Evolutionary conservation across 2,329 filamentous ascomycete species (phyloP).

Genomic region (Rhinocladiella mackenziei): DNA sequence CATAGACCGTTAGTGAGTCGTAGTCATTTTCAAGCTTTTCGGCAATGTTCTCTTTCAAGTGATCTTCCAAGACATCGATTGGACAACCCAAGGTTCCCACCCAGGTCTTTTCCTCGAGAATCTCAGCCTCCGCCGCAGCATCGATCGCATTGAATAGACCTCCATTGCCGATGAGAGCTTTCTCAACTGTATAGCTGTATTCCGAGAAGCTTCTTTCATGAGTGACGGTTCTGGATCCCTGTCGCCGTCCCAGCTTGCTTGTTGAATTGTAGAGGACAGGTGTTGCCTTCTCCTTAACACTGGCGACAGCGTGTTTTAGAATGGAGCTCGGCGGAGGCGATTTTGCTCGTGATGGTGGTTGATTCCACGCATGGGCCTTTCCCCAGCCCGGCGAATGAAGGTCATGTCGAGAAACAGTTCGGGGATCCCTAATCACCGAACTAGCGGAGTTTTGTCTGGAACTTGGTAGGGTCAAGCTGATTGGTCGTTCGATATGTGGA

Average conservation of each 20-base stretch:
- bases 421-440: conserved; percentile 37
- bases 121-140: conserved; percentile 66
- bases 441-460: conserved; percentile 48
- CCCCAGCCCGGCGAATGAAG: conserved; percentile 76
- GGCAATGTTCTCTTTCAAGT: conserved; percentile 77
- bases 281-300: conserved; percentile 17
- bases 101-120: conserved; percentile 74
- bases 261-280: conserved; percentile 8
- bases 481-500: conserved; percentile 21
- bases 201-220: conserved; percentile 68
- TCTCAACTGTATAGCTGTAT: conserved; percentile 78
- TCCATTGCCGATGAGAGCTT: conserved; percentile 86
- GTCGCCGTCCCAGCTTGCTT: conserved; percentile 6
- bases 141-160: conserved; percentile 84
- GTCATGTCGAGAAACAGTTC: conserved; percentile 65
- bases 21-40: conserved; percentile 76
- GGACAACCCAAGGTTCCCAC: conserved; percentile 92
- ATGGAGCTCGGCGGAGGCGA: conserved; percentile 72
- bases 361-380: conserved; percentile 59
- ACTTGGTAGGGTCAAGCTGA: conserved; percentile 20
- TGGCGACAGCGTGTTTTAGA: conserved; percentile 55
- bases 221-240: conserved; percentile 45
- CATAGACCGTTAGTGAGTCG: conserved; percentile 66
- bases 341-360: conserved; percentile 71
- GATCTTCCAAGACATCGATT: conserved; percentile 73